Percentiles rank a stretch among this genome's conserved stretches.
Evolutionary conservation across 176 grass and related monocot species (phyloP).

Genomic region (Oryza brachyantha): DNA sequence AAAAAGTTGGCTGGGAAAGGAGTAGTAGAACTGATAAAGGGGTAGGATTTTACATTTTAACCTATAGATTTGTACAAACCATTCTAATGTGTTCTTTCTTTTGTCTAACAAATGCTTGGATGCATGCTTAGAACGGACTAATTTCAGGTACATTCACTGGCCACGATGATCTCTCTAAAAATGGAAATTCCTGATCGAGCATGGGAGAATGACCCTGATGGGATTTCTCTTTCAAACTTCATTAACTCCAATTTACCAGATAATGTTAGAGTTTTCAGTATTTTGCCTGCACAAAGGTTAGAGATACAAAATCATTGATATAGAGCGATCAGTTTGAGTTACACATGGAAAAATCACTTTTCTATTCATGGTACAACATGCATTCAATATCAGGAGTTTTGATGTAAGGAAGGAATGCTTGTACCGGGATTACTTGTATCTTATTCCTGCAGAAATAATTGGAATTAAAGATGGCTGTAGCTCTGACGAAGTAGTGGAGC

Average conservation of each 20-base stretch:
- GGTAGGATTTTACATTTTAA: slow-evolving; percentile 39
- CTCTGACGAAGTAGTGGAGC: slow-evolving; percentile 58
- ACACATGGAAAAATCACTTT: slow-evolving; percentile 1
- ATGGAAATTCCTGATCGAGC: slow-evolving; percentile 93
- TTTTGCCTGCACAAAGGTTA: slow-evolving; percentile 86
- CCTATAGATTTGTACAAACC: slow-evolving; percentile 8
- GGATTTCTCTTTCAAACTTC: slow-evolving; percentile 67
- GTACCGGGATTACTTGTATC: slow-evolving; percentile 74
- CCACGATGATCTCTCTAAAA: slow-evolving; percentile 89
- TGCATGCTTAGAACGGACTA: slow-evolving; percentile 47
- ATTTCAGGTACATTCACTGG: slow-evolving; percentile 89
- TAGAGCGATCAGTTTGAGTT: neutral
- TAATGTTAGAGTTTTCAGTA: slow-evolving; percentile 82
- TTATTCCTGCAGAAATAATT: slow-evolving; percentile 91
- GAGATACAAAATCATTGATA: neutral
- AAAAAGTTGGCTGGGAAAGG: slow-evolving; percentile 83
- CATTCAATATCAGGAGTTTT: slow-evolving; percentile 59
- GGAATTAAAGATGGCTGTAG: slow-evolving; percentile 65
- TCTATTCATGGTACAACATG: neutral
- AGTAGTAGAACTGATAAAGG: slow-evolving; percentile 98
- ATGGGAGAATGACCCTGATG: slow-evolving; percentile 67
- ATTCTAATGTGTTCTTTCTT: neutral
- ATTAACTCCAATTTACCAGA: slow-evolving; percentile 88
- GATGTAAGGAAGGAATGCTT: slow-evolving; percentile 89
- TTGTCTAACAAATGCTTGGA: slow-evolving; percentile 40